Evolutionary conservation across 192 early-diverging fungal species (phyloP).

Genomic region (Gaertneriomyces sp.): DNA sequence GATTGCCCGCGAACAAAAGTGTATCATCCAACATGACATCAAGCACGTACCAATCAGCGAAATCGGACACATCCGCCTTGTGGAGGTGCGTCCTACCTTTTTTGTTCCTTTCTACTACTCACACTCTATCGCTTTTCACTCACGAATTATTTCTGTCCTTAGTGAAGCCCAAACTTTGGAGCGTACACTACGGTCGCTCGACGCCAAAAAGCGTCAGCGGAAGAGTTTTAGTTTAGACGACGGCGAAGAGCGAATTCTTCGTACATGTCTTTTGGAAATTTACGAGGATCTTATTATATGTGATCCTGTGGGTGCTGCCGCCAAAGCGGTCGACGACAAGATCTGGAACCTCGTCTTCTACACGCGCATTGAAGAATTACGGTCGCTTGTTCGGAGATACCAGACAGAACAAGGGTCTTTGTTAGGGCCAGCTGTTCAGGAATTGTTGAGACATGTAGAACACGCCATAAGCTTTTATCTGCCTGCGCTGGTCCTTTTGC

Average conservation of each 20-base stretch:
- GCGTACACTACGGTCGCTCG: neutral
- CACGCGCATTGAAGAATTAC: slow-evolving; percentile 30
- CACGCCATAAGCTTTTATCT: slow-evolving; percentile 31
- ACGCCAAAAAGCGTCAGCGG: neutral
- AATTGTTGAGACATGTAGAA: neutral
- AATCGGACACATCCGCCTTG: neutral
- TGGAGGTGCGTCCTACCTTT: neutral
- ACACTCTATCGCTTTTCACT: neutral
- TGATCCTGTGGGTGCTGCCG: slow-evolving; percentile 12
- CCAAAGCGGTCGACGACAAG: slow-evolving; percentile 31
- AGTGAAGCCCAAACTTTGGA: slow-evolving; percentile 9
- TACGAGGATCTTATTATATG: slow-evolving; percentile 21
- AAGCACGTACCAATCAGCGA: neutral
- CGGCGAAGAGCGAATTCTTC: neutral
- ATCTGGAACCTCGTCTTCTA: slow-evolving; percentile 42
- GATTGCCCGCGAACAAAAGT: too few relatives aligned
- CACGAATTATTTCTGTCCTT: neutral
- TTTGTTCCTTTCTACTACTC: neutral
- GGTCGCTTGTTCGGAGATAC: slow-evolving; percentile 4
- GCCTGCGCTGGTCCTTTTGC: slow-evolving; percentile 29
- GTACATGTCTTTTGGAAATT: slow-evolving; percentile 15
- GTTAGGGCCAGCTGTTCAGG: slow-evolving; percentile 2
- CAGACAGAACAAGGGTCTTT: too few relatives aligned
- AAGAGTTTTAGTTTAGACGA: neutral
- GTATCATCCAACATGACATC: slow-evolving; percentile 5